A percentile compares a stretch with the other conserved stretches of the same genome.
Conservation (phyloP, 768 basidiomycete genomes). For the Suillus fuscotomentosus region DNA sequence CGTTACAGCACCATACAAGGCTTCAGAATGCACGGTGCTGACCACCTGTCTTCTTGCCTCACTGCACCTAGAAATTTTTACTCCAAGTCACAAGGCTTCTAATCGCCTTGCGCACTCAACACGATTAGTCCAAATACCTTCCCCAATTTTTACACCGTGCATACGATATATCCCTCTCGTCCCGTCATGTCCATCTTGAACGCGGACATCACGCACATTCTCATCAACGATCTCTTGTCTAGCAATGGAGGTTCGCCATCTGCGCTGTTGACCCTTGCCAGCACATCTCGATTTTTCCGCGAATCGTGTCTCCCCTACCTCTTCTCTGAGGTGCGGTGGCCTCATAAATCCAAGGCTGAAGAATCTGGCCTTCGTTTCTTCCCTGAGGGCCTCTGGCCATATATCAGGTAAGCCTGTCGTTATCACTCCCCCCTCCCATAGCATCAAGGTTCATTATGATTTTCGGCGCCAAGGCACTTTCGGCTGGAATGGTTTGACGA, state of each 20-base stretch:
- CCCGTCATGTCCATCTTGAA: slow-evolving; percentile 28
- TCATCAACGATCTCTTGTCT: slow-evolving; percentile 25
- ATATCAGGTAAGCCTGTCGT: slow-evolving; percentile 24
- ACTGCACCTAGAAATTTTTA: slow-evolving; percentile 3
- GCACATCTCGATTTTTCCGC: slow-evolving; percentile 24
- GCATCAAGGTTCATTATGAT: slow-evolving; percentile 1
- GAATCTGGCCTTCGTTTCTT: slow-evolving; percentile 26
- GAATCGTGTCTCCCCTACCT: slow-evolving; percentile 30
- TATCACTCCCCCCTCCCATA: not conserved
- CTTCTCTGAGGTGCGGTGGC: slow-evolving; percentile 33
- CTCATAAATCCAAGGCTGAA: slow-evolving; percentile 28
- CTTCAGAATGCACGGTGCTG: slow-evolving; percentile 6
- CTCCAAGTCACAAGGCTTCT: slow-evolving; percentile 4
- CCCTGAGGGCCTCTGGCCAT: slow-evolving; percentile 27
- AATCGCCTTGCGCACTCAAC: slow-evolving; percentile 4
- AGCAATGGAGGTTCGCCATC: slow-evolving; percentile 4
- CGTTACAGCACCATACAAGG: slow-evolving; percentile 9
- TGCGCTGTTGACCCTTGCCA: slow-evolving; percentile 23
- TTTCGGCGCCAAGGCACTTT: slow-evolving; percentile 22
- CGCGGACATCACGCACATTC: slow-evolving; percentile 34
- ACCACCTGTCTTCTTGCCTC: slow-evolving; percentile 7
- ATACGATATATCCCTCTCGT: not conserved
- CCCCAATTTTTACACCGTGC: slow-evolving; percentile 6
- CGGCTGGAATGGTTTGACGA: slow-evolving; percentile 35
- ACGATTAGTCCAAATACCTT: slow-evolving; percentile 2